Conservation (phyloP, 2,329 filamentous ascomycete species). For the Paracoccidioides lutzii region DNA sequence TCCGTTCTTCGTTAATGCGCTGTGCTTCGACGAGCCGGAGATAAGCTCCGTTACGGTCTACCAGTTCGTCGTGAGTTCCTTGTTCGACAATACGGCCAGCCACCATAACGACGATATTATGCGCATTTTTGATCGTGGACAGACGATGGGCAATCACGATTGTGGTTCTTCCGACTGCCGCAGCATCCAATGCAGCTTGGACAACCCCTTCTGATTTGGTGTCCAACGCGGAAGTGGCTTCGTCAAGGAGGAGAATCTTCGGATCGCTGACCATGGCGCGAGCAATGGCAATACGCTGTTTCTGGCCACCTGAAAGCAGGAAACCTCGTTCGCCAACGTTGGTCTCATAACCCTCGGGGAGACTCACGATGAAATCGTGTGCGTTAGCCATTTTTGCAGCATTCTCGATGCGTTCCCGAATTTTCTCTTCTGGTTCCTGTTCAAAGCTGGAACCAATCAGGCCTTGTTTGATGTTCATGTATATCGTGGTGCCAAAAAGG, state of each 20-base stretch:
- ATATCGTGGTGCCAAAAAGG: conserved; percentile 81
- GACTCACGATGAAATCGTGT: conserved; percentile 70
- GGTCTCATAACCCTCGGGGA: conserved; percentile 85
- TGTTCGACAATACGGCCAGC: conserved; percentile 81
- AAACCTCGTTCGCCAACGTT: conserved; percentile 94
- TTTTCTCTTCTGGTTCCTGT: conserved; percentile 51
- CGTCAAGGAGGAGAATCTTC: conserved; percentile 82
- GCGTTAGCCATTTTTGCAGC: conserved; percentile 88
- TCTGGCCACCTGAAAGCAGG: conserved; percentile 84
- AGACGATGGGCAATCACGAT: conserved; percentile 93
- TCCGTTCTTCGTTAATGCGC: conserved; percentile 51
- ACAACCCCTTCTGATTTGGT: conserved; percentile 92
- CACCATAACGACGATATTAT: conserved; percentile 92
- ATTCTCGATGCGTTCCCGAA: conserved; percentile 57
- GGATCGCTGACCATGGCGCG: conserved; percentile 82
- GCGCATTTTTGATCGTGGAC: conserved; percentile 83
- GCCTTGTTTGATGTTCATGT: conserved; percentile 78
- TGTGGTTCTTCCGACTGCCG: conserved; percentile 75
- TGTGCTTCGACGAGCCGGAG: conserved; percentile 79
- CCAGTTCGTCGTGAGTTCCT: conserved; percentile 69
- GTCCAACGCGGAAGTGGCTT: conserved; percentile 86
- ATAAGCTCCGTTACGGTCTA: conserved; percentile 61
- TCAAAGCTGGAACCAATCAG: conserved; percentile 74
- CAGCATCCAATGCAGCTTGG: conserved; percentile 79
- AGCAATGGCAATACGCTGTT: conserved; percentile 92